Evolutionary conservation across 306 rosid genomes (phyloP), one percentile per base, ranked within the genome.

Genomic region (Cyamopsis tetragonoloba): DNA sequence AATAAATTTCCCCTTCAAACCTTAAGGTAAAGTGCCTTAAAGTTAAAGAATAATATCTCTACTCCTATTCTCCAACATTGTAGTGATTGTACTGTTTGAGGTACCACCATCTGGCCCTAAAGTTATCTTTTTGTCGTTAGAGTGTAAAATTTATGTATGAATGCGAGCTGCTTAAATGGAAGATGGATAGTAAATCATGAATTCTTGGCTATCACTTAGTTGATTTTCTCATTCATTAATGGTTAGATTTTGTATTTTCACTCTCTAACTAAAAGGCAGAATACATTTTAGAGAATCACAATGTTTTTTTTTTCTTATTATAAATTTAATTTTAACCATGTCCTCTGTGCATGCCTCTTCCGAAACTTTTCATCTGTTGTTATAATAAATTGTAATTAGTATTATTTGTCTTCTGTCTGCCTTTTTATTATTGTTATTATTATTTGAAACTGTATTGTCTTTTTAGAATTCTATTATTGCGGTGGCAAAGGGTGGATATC

Each of bases 1-100:
- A 86, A 77, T 69, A 93, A 93, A 75, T 93, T 93, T 82, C 99
- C 99, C 58, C 89, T 93, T 82, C 99, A 93, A 75, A 93, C 96
- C 83, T 91, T 90, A 19, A 90, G 98, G 98, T 92, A 86, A 81
- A 46, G 42, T 79, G 32, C 7, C 18, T 42, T 20, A 3, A 35
- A 12, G 56, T 31, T 1, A 72, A 61, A 37, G 27, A 55, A 46
- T 19, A 37, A 24, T 55, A 48, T 15, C 66, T 73, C 50, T 75
- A 24, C 32, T 20, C 20, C 46, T 4, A 9, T 60, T 44, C 15
- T 59, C 9, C 50, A 10, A 22, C 53, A 44, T 49, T 57, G 51
- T 27, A 5, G n/a, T n/a, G n/a, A n/a, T n/a, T n/a, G n/a, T n/a
- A n/a, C 35, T 28, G 32, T 48, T 23, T 8, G 37, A 37, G 17